Evolutionary conservation across 768 basidiomycete genomes (phyloP).

Genomic region (Hygrophorus pudorinus): DNA sequence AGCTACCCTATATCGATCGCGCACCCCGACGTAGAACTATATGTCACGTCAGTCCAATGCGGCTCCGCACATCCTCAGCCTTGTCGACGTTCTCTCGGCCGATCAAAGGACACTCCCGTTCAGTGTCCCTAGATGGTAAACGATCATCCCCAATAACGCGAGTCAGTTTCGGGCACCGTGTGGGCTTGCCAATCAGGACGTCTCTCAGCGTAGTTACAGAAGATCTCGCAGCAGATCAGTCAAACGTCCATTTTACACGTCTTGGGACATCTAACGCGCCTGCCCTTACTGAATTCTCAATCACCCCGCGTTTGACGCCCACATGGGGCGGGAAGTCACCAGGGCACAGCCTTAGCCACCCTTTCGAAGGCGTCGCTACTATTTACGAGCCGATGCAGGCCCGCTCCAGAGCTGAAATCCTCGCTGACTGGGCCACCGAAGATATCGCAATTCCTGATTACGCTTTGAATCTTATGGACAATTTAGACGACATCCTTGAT

Average conservation of each 20-base stretch:
- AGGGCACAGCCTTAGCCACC: neutral
- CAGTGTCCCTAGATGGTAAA: slow-evolving; percentile 15
- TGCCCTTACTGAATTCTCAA: slow-evolving; percentile 7
- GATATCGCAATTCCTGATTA: slow-evolving; percentile 33
- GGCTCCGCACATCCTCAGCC: slow-evolving; percentile 20
- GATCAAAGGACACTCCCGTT: slow-evolving; percentile 15
- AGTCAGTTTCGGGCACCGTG: too few relatives aligned
- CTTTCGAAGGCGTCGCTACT: slow-evolving; percentile 15
- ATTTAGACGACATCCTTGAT: slow-evolving; percentile 19
- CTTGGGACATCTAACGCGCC: too few relatives aligned
- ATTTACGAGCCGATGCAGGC: slow-evolving; percentile 22
- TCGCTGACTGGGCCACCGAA: slow-evolving; percentile 18
- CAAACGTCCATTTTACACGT: too few relatives aligned
- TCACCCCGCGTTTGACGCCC: slow-evolving; percentile 7
- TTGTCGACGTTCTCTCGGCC: slow-evolving; percentile 13
- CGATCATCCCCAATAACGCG: too few relatives aligned
- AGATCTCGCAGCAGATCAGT: too few relatives aligned
- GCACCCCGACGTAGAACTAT: slow-evolving; percentile 24
- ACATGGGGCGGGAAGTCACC: neutral
- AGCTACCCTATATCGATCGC: slow-evolving; percentile 17
- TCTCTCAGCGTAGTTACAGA: too few relatives aligned
- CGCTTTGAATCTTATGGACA: slow-evolving; percentile 32
- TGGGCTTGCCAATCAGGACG: too few relatives aligned
- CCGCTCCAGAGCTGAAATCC: slow-evolving; percentile 27
- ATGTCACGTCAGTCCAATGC: slow-evolving; percentile 24